A percentile compares a stretch with the other conserved stretches of the same genome.
These are phyloP conservation scores for Crataegus laevigata DNA, from an alignment of 306 rosid genomes.

Conservation along the genomic window DNA sequence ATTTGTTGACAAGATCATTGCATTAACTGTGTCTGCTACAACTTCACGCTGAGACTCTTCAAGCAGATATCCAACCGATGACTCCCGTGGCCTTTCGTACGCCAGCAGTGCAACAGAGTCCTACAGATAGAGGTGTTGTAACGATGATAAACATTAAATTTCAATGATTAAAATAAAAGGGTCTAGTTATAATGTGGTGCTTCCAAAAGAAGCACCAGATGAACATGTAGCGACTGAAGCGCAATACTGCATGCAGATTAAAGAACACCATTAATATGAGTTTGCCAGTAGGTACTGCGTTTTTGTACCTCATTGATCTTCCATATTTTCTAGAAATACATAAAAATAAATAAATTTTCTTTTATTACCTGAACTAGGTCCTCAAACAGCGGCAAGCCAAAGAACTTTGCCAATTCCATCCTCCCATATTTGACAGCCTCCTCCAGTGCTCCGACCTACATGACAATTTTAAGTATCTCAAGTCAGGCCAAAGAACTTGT, in stretches of 20 bases:
- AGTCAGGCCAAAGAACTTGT: neutral
- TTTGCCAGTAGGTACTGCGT: neutral
- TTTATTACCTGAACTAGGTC: conserved; percentile 69
- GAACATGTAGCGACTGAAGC: neutral
- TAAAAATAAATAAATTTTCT: neutral
- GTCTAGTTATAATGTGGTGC: neutral
- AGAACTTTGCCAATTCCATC: conserved; percentile 60
- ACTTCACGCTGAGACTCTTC: conserved; percentile 81
- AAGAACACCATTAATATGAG: neutral
- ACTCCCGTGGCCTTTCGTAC: conserved; percentile 69
- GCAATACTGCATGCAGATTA: neutral
- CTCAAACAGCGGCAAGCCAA: conserved; percentile 52
- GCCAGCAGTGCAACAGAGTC: conserved; percentile 95
- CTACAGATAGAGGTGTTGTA: conserved; percentile 30
- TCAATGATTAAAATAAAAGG: neutral
- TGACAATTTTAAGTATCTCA: conserved; percentile 14
- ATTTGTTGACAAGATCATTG: conserved; percentile 80
- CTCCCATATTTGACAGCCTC: conserved; percentile 90
- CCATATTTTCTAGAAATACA: neutral
- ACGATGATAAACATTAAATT: neutral
- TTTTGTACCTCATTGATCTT: neutral
- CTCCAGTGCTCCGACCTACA: conserved; percentile 80
- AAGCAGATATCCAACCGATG: conserved; percentile 80
- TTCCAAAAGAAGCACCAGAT: neutral
- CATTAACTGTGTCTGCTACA: conserved; percentile 86